Evolutionary conservation across 2,329 filamentous ascomycete species (phyloP), one percentile per base, ranked within the genome.

Genomic region (Mariannaea elegans): DNA sequence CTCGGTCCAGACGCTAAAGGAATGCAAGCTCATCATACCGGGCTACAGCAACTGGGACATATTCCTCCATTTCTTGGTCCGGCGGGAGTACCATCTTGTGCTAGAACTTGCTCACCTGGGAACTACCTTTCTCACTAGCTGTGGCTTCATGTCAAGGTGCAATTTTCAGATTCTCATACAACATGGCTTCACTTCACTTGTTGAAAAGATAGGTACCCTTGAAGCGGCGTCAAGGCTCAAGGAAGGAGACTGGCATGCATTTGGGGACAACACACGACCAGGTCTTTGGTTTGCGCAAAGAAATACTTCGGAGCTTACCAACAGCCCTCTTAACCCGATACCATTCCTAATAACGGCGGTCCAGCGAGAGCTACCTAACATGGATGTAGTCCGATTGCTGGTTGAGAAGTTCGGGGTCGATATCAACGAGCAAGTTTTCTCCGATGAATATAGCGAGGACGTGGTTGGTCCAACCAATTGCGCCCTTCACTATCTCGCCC

Each of bases 351-450:
- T 71, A 10, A 45, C 62, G 3, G 75, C 75, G 18, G 72, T 75
- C 41, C 24, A 46, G 16, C 63, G 72, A 23, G 53, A 68, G 3
- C 53, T 74, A 12, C 76, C 76, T 7, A 77, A 78, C 34, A 72
- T 78, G 58, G 67, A 71, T 5, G 67, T 77, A 3, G 63, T 78
- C 1, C 69, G 71, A 10, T 41, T 76, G 3, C 56, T 80, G 9
- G 71, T 79, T 2, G 72, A 76, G 23, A 69, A 68, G 16, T 44
- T 44, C 21, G 61, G 59, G 1, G 72, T 75, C 10, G 68, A 77
- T 56, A 46, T 78, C n/a, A 68, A 77, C 32, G 69, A 66, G 24
- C 27, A 39, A 18, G 34, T 59, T 36, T 46, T 42, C 16, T 57
- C 8, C 19, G 7, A 9, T 13, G 5, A 31, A 10, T 14, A 16